Percentiles rank a stretch among this genome's conserved stretches.
Conservation (phyloP, 225 moss, liverwort and hornwort genomes). For the Thuidium tamariscinum region DNA sequence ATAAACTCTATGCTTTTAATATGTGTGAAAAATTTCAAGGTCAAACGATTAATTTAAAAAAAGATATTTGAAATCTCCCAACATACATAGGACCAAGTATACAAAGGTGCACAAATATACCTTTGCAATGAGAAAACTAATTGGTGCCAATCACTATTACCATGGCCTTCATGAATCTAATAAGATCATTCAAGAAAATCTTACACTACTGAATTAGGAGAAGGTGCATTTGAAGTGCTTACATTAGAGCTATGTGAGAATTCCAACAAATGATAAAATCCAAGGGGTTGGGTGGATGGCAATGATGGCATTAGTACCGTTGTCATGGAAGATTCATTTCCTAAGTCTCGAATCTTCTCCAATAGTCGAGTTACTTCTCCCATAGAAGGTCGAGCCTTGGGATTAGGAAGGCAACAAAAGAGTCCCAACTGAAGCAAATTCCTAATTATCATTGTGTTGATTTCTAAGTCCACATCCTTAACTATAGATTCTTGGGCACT, state of each 20-base stretch:
- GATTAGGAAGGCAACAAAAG: not conserved
- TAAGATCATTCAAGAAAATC: too few relatives aligned
- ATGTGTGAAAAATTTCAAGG: too few relatives aligned
- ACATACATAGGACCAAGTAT: too few relatives aligned
- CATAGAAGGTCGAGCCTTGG: not conserved
- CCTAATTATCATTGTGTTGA: fast-evolving
- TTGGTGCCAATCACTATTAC: not conserved
- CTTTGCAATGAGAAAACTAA: fast-evolving
- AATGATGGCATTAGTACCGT: not conserved
- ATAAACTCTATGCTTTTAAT: too few relatives aligned
- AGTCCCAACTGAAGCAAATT: not conserved
- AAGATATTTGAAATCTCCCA: too few relatives aligned
- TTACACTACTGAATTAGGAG: too few relatives aligned
- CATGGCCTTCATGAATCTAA: not conserved
- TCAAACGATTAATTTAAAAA: too few relatives aligned
- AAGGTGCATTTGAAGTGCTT: not conserved
- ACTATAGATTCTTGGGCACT: fast-evolving
- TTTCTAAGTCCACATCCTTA: fast-evolving
- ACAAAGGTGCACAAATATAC: not conserved
- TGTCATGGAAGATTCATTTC: not conserved
- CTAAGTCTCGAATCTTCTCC: not conserved
- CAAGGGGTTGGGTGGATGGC: not conserved
- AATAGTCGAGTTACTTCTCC: not conserved
- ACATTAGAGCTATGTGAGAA: not conserved
- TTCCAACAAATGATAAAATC: not conserved